Evolutionary conservation across 306 rosid genomes (phyloP), one percentile per base, ranked within the genome.

Genomic region (Bauhinia variegata): DNA sequence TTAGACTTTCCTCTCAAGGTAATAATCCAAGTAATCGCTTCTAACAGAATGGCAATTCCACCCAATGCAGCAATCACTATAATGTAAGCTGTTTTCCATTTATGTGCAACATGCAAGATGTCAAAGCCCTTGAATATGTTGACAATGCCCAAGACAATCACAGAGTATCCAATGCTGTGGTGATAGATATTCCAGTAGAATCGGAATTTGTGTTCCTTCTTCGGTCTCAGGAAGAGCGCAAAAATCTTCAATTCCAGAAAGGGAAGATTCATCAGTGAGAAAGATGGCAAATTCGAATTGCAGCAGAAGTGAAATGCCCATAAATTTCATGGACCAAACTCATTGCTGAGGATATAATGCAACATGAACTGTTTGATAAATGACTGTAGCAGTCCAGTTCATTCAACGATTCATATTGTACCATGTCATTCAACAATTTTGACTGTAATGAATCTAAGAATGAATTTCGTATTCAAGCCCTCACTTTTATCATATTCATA

Each of bases 141-240:
- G 28, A 93, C 0, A 32, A 93, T 75, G 58, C 96, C 83, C 0
- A 93, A 77, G 37, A 83, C 31, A 4, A 89, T 23, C 4, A 89
- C 71, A 0, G 73, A 13, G 72, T 88, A 93, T 7, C 98, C 98
- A 1, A 93, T 0, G 46, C 81, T 46, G 5, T 93, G 96, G 81
- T 93, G 98, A 66, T 89, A 89, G 67, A 88, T 71, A 70, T 93
- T 93, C 98, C 98, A 89, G 75, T 60, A 76, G 7, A 79, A 19
- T 12, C 98, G 38, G 28, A 60, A 86, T 15, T 92, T 93, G 74
- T 93, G 91, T 18, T 85, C 93, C 76, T 89, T 89, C 11, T 75
- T 63, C 9, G 98, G 97, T 67, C 97, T 77, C 7, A 89, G 28
- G 74, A 93, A 82, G 80, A 93, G 31, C 3, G 98, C 98, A 0